phyloP scores from a whole-genome alignment of 1,284 basidiomycete species.

The Inonotus hispidus region DNA sequence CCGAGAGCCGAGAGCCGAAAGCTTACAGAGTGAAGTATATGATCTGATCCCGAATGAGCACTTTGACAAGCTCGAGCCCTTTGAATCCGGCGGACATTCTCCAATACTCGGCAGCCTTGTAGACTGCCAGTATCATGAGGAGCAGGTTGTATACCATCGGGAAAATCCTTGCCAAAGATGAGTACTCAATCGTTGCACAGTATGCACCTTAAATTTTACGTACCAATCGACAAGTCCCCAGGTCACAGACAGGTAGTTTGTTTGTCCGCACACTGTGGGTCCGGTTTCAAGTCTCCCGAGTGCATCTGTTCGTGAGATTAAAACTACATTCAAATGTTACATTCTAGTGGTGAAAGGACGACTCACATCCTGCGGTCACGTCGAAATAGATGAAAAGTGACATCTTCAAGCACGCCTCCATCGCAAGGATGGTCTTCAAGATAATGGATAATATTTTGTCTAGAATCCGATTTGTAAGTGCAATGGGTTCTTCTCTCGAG shows the following conservation, averaged over 20 bases:
- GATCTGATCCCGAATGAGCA: conserved; percentile 5
- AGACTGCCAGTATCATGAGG: conserved; percentile 6
- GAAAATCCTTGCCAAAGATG: neutral
- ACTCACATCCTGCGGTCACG: neutral
- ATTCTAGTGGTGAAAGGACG: too few relatives aligned
- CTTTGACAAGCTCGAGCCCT: conserved; percentile 1
- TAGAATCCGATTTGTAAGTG: neutral
- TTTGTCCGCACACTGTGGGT: neutral
- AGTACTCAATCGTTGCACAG: too few relatives aligned
- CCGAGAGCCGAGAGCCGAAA: neutral
- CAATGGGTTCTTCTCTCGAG: neutral
- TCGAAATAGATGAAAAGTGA: neutral
- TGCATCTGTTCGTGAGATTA: neutral
- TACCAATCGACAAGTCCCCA: neutral
- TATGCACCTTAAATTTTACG: neutral
- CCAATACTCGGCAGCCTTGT: conserved; percentile 8
- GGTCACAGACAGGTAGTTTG: neutral
- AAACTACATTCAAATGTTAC: neutral
- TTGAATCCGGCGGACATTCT: conserved; percentile 1
- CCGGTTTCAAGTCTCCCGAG: neutral
- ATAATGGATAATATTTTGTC: neutral
- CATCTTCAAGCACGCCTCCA: neutral
- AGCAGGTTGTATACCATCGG: neutral
- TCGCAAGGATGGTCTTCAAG: neutral
- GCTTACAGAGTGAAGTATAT: conserved; percentile 3